A percentile compares a stretch with the other conserved stretches of the same genome.
Conservation (phyloP, 2,329 filamentous ascomycete species). For the Fusarium sacchari region DNA sequence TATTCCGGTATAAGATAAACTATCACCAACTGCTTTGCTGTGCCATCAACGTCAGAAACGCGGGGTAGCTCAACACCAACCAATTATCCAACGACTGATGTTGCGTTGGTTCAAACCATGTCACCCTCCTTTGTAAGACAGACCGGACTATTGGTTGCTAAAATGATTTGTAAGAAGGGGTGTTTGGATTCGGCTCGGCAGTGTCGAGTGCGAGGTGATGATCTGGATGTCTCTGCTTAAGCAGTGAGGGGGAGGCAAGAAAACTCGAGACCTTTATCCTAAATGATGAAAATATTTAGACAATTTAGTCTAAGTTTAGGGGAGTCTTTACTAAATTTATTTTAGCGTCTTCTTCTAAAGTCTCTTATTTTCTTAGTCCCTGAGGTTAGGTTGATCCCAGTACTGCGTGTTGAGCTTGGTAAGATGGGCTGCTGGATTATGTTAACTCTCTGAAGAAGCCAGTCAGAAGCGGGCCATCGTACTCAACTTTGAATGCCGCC, state of each 20-base stretch:
- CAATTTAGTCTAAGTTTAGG: neutral
- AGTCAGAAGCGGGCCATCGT: neutral
- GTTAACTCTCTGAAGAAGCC: neutral
- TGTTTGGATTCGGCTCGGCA: neutral
- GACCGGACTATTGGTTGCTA: neutral
- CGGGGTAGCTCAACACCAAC: slow-evolving; percentile 24
- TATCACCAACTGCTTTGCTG: neutral
- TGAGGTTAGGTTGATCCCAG: neutral
- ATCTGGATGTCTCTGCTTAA: neutral
- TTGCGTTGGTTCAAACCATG: neutral
- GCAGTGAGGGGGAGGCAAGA: neutral
- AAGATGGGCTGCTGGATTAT: neutral
- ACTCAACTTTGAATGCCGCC: too few relatives aligned
- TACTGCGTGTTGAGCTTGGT: neutral
- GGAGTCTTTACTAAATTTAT: neutral
- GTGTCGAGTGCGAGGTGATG: neutral
- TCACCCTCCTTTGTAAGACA: neutral
- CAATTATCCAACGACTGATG: neutral
- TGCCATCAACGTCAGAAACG: slow-evolving; percentile 37
- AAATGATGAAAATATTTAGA: neutral
- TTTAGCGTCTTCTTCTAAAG: neutral
- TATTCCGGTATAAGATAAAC: slow-evolving; percentile 14
- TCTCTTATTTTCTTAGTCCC: neutral
- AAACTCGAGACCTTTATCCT: neutral
- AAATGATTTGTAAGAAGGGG: too few relatives aligned